phyloP scores from a whole-genome alignment of 352 stramenopile species.

The Blastocystis sp. region DNA sequence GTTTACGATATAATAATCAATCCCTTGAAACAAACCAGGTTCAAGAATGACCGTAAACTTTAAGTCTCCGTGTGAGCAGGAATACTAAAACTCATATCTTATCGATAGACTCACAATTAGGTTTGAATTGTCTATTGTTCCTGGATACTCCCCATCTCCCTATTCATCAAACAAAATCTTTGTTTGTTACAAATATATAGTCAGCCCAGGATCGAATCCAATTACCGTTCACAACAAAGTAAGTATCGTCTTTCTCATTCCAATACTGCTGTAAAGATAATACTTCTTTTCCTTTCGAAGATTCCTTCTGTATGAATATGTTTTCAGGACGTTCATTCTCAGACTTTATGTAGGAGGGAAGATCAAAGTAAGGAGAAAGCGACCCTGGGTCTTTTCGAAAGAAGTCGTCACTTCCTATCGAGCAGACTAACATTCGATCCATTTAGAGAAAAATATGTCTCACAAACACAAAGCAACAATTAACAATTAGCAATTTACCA shows the following conservation, averaged over 20 bases:
- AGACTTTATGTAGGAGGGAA: not conserved
- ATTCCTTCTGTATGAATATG: not conserved
- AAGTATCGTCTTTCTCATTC: not conserved
- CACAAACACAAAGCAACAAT: not conserved
- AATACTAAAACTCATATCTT: not conserved
- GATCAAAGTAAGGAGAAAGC: conserved; percentile 25
- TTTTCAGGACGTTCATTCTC: not conserved
- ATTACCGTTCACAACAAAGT: not conserved
- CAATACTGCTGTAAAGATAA: not conserved
- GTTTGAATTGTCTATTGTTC: not conserved
- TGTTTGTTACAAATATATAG: conserved; percentile 22
- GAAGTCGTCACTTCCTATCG: not conserved
- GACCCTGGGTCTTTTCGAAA: not conserved
- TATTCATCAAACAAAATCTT: not conserved
- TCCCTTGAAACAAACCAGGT: not conserved
- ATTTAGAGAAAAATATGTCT: not conserved
- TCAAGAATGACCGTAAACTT: not conserved
- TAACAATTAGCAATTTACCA: conserved; percentile 34
- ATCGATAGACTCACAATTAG: not conserved
- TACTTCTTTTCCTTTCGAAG: not conserved
- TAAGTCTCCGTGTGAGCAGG: not conserved
- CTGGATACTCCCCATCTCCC: not conserved
- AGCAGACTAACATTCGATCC: not conserved
- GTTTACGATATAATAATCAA: conserved; percentile 30
- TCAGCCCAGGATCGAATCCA: conserved; percentile 12